phyloP scores from a whole-genome alignment of 768 basidiomycete species.

The Kwoniella dendrophila region DNA sequence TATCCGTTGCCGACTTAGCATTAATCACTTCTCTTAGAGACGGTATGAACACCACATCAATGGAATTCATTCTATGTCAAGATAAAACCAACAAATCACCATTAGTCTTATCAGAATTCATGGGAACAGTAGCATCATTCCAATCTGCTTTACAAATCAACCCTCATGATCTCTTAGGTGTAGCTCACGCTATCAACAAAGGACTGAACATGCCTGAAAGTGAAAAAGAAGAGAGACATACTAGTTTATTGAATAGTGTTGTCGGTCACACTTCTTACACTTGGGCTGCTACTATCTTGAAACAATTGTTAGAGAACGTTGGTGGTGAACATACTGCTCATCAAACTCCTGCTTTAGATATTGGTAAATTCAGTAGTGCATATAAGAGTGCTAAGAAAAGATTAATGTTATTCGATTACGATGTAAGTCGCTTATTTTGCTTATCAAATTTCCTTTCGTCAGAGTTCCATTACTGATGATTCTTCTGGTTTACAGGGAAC shows the following conservation, averaged over 20 bases:
- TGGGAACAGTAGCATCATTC: constrained; percentile 95
- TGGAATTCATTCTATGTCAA: constrained; percentile 98
- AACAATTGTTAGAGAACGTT: constrained; percentile 82
- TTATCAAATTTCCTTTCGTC: neutral
- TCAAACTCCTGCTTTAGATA: constrained; percentile 80
- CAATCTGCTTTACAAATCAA: constrained; percentile 85
- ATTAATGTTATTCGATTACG: constrained; percentile 93
- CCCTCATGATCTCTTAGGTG: constrained; percentile 92
- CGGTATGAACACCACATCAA: constrained; percentile 98
- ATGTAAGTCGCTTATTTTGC: constrained; percentile 62
- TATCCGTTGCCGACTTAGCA: constrained; percentile 89
- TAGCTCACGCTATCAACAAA: constrained; percentile 84
- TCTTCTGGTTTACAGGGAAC: constrained; percentile 67
- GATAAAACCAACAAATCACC: constrained; percentile 76
- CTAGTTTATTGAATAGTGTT: constrained; percentile 74
- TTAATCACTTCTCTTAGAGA: constrained; percentile 94
- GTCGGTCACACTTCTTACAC: constrained; percentile 91
- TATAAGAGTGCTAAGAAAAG: constrained; percentile 77
- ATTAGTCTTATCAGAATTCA: constrained; percentile 91
- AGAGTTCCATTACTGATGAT: constrained; percentile 8
- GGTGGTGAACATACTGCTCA: constrained; percentile 75
- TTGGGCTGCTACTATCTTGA: constrained; percentile 87
- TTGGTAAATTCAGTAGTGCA: constrained; percentile 62
- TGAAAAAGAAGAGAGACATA: constrained; percentile 77
- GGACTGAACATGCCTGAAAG: constrained; percentile 77